Conservation (phyloP, 805 yeast genomes). For the Tetrapisispora namnaoensis region DNA sequence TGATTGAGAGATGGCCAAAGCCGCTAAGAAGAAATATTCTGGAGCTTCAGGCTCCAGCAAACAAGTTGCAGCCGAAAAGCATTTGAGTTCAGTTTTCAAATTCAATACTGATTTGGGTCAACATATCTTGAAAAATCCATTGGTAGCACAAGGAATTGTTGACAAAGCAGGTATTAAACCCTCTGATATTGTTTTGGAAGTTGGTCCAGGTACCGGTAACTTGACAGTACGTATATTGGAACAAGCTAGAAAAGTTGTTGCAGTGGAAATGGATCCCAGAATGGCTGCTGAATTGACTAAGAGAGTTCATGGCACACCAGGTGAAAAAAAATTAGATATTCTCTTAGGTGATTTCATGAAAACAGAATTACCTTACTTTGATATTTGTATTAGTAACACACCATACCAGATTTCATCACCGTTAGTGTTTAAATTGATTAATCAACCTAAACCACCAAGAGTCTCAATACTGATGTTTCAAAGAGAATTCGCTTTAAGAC, state of each 20-base stretch:
- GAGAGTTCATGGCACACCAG: conserved; percentile 95
- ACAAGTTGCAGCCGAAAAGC: conserved; percentile 60
- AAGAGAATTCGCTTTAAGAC: conserved; percentile 88
- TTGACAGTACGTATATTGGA: conserved; percentile 87
- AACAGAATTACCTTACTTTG: conserved; percentile 88
- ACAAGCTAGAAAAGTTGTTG: conserved; percentile 87
- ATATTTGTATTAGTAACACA: conserved; percentile 91
- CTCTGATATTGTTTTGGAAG: conserved; percentile 86
- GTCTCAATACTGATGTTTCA: conserved; percentile 95
- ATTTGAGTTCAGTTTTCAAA: conserved; percentile 72
- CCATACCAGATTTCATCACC: conserved; percentile 98
- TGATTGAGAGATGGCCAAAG: conserved; percentile 43
- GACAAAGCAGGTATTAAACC: conserved; percentile 92
- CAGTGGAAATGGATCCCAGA: conserved; percentile 98
- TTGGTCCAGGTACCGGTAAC: conserved; percentile 99
- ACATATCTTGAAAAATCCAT: conserved; percentile 91
- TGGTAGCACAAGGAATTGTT: conserved; percentile 96
- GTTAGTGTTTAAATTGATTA: conserved; percentile 80
- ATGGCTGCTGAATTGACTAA: conserved; percentile 98
- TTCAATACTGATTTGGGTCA: conserved; percentile 96
- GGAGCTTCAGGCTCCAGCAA: conserved; percentile 40
- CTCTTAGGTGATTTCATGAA: conserved; percentile 93
- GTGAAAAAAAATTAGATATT: conserved; percentile 82
- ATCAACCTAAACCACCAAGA: conserved; percentile 89
- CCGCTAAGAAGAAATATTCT: conserved; percentile 52